Evolutionary conservation across 2,329 filamentous ascomycete genomes (phyloP).

Genomic region (Emmonsia crescens): DNA sequence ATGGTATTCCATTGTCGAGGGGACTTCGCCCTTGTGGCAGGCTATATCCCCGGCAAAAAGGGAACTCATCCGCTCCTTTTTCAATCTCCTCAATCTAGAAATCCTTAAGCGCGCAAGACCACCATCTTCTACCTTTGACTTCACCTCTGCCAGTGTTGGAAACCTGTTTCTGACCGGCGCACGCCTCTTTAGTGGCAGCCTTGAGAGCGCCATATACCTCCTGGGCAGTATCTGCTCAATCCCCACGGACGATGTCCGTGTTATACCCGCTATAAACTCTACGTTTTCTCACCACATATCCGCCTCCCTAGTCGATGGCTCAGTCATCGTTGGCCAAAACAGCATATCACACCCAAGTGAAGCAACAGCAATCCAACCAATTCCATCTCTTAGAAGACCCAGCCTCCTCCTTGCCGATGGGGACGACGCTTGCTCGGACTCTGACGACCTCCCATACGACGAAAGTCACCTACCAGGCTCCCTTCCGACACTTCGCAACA

Average conservation of each 20-base stretch:
- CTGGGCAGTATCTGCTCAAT: constrained; percentile 80
- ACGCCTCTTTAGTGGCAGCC: constrained; percentile 79
- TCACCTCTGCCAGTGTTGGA: constrained; percentile 62
- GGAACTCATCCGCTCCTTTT: constrained; percentile 65
- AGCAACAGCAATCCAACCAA: constrained; percentile 42
- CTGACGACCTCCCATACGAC: constrained; percentile 25
- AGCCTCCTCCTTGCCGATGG: constrained; percentile 26
- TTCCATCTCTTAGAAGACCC: constrained; percentile 21
- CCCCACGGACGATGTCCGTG: constrained; percentile 56
- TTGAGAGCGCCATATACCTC: constrained; percentile 86
- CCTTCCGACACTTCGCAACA: constrained; percentile 65
- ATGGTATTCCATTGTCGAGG: constrained; percentile 85
- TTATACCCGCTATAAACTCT: constrained; percentile 84
- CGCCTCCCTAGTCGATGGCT: constrained; percentile 65
- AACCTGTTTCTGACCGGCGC: constrained; percentile 77
- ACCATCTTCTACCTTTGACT: constrained; percentile 63
- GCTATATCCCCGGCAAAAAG: constrained; percentile 59
- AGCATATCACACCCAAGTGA: constrained; percentile 76
- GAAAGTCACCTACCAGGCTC: constrained; percentile 48
- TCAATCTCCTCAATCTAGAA: constrained; percentile 67
- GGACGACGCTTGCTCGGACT: constrained; percentile 21
- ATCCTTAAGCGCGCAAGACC: constrained; percentile 64
- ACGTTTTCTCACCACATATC: constrained; percentile 95
- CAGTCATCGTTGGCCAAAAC: constrained; percentile 79
- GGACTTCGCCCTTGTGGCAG: constrained; percentile 64